Percentiles rank a stretch among this genome's conserved stretches.
Evolutionary conservation across 176 grass and related monocot genomes (phyloP).

Genomic region (Raddia distichophylla): DNA sequence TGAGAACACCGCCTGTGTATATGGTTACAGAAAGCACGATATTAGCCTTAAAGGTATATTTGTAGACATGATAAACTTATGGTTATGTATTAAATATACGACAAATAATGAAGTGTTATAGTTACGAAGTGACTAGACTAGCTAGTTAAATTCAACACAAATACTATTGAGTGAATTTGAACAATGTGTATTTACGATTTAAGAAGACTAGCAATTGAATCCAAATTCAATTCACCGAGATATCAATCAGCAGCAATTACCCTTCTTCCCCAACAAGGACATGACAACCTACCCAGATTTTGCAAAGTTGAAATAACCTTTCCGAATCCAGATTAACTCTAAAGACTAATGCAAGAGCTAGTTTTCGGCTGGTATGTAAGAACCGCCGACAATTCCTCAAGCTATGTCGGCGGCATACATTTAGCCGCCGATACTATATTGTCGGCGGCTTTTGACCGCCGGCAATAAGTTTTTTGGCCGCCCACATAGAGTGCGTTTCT

Average conservation of each 20-base stretch:
- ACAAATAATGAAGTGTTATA: constrained; percentile 17
- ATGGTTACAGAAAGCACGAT: constrained; percentile 20
- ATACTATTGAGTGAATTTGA: constrained; percentile 5
- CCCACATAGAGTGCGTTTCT: no score
- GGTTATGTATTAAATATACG: no score
- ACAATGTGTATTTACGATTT: neutral
- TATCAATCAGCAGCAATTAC: constrained; percentile 8
- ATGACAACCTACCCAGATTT: neutral
- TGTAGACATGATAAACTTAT: constrained; percentile 12
- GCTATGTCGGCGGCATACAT: no score
- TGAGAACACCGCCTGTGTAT: constrained; percentile 58
- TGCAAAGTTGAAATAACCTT: neutral
- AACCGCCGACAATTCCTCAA: no score
- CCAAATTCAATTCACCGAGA: neutral
- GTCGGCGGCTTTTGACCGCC: no score
- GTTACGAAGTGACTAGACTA: neutral
- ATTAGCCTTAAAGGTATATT: constrained; percentile 14
- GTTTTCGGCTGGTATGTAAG: no score
- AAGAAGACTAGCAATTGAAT: constrained; percentile 1
- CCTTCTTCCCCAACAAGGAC: neutral
- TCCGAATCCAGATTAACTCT: constrained; percentile 10
- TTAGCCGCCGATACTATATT: no score
- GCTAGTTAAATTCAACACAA: neutral
- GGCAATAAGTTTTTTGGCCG: no score
- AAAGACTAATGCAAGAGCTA: neutral